phyloP scores from a whole-genome alignment of 495 filamentous ascomycete species.

The Penicillium paradoxum region DNA sequence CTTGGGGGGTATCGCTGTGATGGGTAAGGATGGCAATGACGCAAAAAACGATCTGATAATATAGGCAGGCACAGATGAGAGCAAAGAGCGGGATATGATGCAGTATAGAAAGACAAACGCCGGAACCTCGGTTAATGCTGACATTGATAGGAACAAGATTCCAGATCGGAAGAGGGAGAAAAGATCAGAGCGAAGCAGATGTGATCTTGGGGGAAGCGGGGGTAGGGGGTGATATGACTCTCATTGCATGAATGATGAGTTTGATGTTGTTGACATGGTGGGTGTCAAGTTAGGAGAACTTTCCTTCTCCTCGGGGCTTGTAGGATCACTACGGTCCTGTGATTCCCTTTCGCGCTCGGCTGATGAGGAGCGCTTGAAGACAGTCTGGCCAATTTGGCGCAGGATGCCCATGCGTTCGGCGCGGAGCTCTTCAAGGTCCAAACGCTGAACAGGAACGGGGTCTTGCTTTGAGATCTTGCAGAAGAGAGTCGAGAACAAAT shows the following conservation, averaged over 20 bases:
- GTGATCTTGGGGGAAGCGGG: neutral
- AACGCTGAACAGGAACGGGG: conserved; percentile 43
- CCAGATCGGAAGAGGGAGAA: neutral
- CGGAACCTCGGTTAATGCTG: conserved; percentile 7
- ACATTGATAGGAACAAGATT: conserved; percentile 2
- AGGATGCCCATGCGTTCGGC: conserved; percentile 48
- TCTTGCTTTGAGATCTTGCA: conserved; percentile 71
- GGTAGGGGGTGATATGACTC: neutral
- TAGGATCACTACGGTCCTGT: conserved; percentile 30
- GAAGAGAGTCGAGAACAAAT: conserved; percentile 91
- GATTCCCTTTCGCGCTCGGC: conserved; percentile 40
- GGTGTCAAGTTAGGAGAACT: conserved; percentile 37
- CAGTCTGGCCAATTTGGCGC: conserved; percentile 44
- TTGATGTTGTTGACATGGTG: conserved; percentile 37
- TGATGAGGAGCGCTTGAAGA: conserved; percentile 48
- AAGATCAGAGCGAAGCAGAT: neutral
- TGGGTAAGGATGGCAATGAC: conserved; percentile 21
- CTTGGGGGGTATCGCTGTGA: conserved; percentile 26
- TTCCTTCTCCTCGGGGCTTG: conserved; percentile 32
- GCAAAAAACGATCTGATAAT: conserved; percentile 12
- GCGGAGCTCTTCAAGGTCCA: conserved; percentile 44
- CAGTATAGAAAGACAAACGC: conserved; percentile 22
- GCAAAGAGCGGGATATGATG: conserved; percentile 18
- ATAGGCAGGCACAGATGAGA: conserved; percentile 11
- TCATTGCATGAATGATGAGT: conserved; percentile 30